Conservation (phyloP, 2,329 filamentous ascomycete species). For the Paraphaeosphaeria minitans region DNA sequence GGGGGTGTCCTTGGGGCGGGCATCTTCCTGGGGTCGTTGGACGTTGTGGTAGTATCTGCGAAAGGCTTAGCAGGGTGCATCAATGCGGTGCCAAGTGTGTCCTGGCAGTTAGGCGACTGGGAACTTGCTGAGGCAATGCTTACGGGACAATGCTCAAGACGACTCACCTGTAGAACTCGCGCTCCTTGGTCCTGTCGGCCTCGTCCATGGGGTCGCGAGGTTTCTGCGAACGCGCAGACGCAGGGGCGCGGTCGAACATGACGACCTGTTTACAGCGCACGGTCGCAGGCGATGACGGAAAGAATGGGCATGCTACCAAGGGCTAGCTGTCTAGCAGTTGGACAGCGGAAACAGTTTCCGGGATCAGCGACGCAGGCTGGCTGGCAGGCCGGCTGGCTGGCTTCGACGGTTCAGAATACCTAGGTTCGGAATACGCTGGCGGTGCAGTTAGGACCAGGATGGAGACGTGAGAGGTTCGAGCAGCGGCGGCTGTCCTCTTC, state of each 20-base stretch:
- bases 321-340: not conserved
- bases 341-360: not conserved
- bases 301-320: slow-evolving; percentile 11
- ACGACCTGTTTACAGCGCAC: not conserved
- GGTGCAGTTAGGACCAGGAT: not conserved
- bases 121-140: not conserved
- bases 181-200: slow-evolving; percentile 34
- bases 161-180: slow-evolving; percentile 43
- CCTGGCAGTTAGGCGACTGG: not conserved
- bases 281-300: slow-evolving; percentile 12
- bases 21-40: slow-evolving; percentile 29
- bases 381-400: too few species aligned
- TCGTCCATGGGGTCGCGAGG: slow-evolving; percentile 32
- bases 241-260: slow-evolving; percentile 21
- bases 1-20: slow-evolving; percentile 23
- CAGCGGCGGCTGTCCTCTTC: not conserved
- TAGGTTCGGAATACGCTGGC: slow-evolving; percentile 11
- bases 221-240: slow-evolving; percentile 18
- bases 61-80: not conserved
- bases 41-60: slow-evolving; percentile 36
- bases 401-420: slow-evolving; percentile 9
- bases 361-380: not conserved
- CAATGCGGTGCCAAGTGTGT: not conserved
- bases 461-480: not conserved
- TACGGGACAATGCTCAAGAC: not conserved